Conservation (phyloP, 768 basidiomycete species). For the Kockovaella imperatae region DNA sequence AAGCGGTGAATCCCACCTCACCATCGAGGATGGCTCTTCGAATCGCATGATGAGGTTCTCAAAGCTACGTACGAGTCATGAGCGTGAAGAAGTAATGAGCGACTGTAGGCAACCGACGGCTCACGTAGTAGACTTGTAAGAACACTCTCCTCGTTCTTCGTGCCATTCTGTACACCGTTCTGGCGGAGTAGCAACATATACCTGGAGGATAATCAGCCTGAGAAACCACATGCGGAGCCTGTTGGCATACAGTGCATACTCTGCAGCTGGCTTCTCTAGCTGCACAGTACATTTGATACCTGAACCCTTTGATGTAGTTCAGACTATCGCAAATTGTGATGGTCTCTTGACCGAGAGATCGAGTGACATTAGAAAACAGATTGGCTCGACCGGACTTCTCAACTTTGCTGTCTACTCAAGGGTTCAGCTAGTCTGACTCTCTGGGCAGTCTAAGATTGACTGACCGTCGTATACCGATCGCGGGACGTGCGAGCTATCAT, state of each 20-base stretch:
- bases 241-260: slow-evolving; percentile 70
- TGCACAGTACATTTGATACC: slow-evolving; percentile 96
- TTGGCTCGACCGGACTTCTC: slow-evolving; percentile 85
- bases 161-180: slow-evolving; percentile 77
- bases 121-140: slow-evolving; percentile 69
- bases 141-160: slow-evolving; percentile 44
- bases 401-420: slow-evolving; percentile 56
- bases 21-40: slow-evolving; percentile 96
- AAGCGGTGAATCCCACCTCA: slow-evolving; percentile 96
- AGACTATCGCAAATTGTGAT: slow-evolving; percentile 82
- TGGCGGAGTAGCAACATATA: slow-evolving; percentile 50
- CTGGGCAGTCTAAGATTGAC: slow-evolving; percentile 23
- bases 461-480: slow-evolving; percentile 68
- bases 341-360: slow-evolving; percentile 62
- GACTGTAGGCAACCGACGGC: no score
- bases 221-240: background rate
- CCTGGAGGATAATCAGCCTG: slow-evolving; percentile 26
- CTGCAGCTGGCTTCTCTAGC: slow-evolving; percentile 79
- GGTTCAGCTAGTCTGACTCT: background rate
- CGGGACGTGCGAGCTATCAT: slow-evolving; percentile 60
- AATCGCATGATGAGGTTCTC: slow-evolving; percentile 80
- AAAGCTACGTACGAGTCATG: no score
- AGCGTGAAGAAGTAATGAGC: no score
- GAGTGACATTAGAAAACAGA: slow-evolving; percentile 72
- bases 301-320: slow-evolving; percentile 97